Percentiles rank a stretch among this genome's conserved stretches.
Evolutionary conservation across 352 stramenopile genomes (phyloP).

Genomic region (Phytophthora pisi): DNA sequence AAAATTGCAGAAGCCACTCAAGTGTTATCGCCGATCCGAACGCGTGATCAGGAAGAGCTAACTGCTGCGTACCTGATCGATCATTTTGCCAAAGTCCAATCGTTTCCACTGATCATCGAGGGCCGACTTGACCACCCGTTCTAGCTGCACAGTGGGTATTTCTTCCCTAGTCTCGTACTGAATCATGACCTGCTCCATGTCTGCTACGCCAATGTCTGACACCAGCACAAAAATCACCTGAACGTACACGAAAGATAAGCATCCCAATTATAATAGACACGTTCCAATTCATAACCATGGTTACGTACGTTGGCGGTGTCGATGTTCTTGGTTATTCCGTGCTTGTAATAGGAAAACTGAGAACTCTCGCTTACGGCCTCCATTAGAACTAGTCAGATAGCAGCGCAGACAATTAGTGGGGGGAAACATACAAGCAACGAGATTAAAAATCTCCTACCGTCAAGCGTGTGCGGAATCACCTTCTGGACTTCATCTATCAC

Average conservation of each 20-base stretch:
- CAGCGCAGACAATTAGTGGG: background rate
- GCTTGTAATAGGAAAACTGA: slow-evolving; percentile 81
- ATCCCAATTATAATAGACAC: background rate
- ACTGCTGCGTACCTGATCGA: slow-evolving; percentile 61
- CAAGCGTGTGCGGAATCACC: slow-evolving; percentile 88
- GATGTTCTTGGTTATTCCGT: slow-evolving; percentile 62
- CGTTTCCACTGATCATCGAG: slow-evolving; percentile 88
- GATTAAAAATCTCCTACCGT: slow-evolving; percentile 51
- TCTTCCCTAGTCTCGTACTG: slow-evolving; percentile 76
- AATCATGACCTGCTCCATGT: slow-evolving; percentile 88
- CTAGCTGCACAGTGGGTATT: slow-evolving; percentile 60
- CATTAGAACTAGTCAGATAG: slow-evolving; percentile 60
- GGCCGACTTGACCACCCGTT: slow-evolving; percentile 79
- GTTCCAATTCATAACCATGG: background rate
- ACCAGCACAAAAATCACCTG: slow-evolving; percentile 90
- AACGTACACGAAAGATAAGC: slow-evolving; percentile 16
- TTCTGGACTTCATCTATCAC: slow-evolving; percentile 94
- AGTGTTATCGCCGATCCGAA: background rate
- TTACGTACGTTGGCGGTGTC: slow-evolving; percentile 74
- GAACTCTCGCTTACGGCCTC: slow-evolving; percentile 73
- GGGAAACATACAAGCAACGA: background rate
- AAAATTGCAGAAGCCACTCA: background rate
- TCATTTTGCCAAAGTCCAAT: slow-evolving; percentile 91
- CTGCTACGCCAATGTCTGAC: slow-evolving; percentile 85
- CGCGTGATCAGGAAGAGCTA: background rate